Evolutionary conservation across 1,139 yeast genomes (phyloP).

Genomic region (Lodderomyces margitis): DNA sequence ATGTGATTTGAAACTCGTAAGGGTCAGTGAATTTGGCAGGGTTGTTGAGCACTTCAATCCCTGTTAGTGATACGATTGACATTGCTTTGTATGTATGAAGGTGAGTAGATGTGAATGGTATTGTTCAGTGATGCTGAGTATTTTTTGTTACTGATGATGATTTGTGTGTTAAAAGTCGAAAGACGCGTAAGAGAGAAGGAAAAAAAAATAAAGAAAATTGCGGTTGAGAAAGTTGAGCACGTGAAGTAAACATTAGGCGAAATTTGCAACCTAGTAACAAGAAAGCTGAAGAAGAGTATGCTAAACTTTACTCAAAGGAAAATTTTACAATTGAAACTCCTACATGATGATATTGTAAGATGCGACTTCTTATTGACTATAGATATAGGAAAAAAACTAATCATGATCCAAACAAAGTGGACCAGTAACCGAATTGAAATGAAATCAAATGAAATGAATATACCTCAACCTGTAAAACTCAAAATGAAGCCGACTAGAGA

Average conservation of each 20-base stretch:
- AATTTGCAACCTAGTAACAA: no score
- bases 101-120: not conserved
- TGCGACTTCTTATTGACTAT: not conserved
- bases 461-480: not conserved
- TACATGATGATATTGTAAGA: not conserved
- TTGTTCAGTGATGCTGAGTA: no score
- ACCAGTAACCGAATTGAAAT: slow-evolving; percentile 1
- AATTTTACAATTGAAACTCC: no score
- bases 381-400: not conserved
- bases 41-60: slow-evolving; percentile 88
- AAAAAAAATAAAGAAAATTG: not conserved
- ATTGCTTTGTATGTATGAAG: slow-evolving; percentile 29
- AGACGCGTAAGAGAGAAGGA: not conserved
- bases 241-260: no score
- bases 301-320: no score
- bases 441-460: not conserved
- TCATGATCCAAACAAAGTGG: not conserved
- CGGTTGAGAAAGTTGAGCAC: not conserved
- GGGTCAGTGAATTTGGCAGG: slow-evolving; percentile 95
- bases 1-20: slow-evolving; percentile 94
- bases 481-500: not conserved
- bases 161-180: no score
- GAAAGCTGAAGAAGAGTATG: no score
- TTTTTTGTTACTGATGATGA: no score
- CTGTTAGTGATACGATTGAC: slow-evolving; percentile 93